Evolutionary conservation across 2,329 filamentous ascomycete genomes (phyloP).

Genomic region (Coccinonectria pachysandricola): DNA sequence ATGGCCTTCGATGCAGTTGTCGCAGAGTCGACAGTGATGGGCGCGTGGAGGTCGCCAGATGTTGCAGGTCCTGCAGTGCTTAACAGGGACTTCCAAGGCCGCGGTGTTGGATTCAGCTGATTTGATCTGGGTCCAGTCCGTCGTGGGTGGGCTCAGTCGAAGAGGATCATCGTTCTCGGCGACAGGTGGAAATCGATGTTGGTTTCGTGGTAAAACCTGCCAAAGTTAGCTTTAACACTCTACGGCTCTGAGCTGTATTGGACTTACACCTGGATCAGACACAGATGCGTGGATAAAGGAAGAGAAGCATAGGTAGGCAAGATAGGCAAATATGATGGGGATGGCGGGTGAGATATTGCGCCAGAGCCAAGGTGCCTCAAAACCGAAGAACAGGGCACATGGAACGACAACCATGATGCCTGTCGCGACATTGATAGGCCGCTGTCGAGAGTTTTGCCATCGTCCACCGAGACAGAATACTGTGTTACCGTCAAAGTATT

Average conservation of each 20-base stretch:
- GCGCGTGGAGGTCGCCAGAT: conserved; percentile 94
- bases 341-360: conserved; percentile 76
- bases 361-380: conserved; percentile 80
- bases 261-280: conserved; percentile 81
- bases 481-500: conserved; percentile 92
- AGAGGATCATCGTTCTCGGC: conserved; percentile 73
- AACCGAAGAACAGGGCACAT: conserved; percentile 71
- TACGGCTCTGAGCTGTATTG: too few relatives aligned
- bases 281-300: conserved; percentile 90
- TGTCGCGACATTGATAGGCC: conserved; percentile 82
- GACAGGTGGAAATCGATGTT: conserved; percentile 75
- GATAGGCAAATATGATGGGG: conserved; percentile 79
- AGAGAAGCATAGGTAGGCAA: conserved; percentile 84
- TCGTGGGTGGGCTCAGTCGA: conserved; percentile 71
- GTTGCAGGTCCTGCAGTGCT: conserved; percentile 95
- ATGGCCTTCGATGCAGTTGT: conserved; percentile 94
- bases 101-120: conserved; percentile 64
- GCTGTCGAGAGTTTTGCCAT: conserved; percentile 76
- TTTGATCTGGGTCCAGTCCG: conserved; percentile 88
- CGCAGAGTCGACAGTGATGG: conserved; percentile 92
- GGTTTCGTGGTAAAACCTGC: conserved; percentile 82
- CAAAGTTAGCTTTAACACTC: background rate
- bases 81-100: conserved; percentile 95
- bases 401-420: conserved; percentile 72
- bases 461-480: conserved; percentile 80